These are phyloP conservation scores for Fistulinella staudtii DNA, from an alignment of 1,284 basidiomycete species.

Conservation along the genomic window DNA sequence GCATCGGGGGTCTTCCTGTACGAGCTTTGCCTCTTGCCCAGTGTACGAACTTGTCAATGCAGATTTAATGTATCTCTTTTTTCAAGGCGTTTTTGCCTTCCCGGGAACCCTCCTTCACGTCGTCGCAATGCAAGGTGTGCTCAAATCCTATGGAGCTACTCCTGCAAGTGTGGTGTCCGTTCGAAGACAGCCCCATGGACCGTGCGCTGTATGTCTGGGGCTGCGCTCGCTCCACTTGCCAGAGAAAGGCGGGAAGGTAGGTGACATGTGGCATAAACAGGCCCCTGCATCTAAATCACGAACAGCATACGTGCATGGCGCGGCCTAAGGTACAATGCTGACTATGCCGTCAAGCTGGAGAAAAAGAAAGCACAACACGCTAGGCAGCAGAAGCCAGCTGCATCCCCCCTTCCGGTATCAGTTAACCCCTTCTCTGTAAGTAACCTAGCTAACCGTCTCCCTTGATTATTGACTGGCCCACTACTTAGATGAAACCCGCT, in stretches of 20 bases:
- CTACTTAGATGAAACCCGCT: constrained; percentile 18
- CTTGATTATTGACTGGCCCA: neutral
- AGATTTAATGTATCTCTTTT: constrained; percentile 29
- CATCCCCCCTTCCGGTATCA: constrained; percentile 35
- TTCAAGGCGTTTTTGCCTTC: constrained; percentile 56
- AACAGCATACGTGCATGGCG: constrained; percentile 74
- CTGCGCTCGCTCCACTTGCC: constrained; percentile 63
- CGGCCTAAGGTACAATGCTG: constrained; percentile 63
- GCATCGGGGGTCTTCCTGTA: constrained; percentile 84
- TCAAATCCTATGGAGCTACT: constrained; percentile 70
- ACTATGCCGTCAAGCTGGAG: constrained; percentile 68
- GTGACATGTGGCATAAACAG: constrained; percentile 31
- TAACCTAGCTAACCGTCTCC: neutral
- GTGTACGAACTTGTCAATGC: constrained; percentile 32
- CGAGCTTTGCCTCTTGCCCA: constrained; percentile 47
- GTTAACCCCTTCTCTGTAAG: constrained; percentile 70
- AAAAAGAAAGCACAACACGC: constrained; percentile 36
- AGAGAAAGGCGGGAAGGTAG: constrained; percentile 69
- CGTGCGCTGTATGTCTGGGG: constrained; percentile 79
- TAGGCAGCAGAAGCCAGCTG: constrained; percentile 36
- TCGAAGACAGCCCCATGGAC: constrained; percentile 77
- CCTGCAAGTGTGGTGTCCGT: constrained; percentile 82
- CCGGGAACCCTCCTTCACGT: constrained; percentile 50
- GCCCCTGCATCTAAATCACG: constrained; percentile 8
- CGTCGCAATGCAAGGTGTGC: constrained; percentile 67